Conservation (phyloP, 2,329 filamentous ascomycete species). For the Pseudogymnoascus sp. region DNA sequence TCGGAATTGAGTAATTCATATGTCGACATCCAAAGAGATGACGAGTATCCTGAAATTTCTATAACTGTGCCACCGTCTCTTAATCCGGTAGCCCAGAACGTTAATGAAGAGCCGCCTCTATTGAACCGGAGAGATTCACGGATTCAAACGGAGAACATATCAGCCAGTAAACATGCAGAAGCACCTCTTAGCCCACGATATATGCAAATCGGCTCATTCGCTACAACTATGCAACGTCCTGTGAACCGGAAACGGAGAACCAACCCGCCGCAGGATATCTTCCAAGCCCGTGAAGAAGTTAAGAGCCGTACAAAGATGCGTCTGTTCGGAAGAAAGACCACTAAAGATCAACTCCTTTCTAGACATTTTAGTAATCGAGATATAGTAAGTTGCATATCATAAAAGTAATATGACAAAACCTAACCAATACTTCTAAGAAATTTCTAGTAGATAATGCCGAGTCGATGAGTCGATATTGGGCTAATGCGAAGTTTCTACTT, state of each 20-base stretch:
- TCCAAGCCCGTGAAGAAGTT: neutral
- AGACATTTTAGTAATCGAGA: conserved; percentile 16
- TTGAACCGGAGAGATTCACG: neutral
- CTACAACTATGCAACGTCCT: neutral
- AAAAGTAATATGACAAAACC: neutral
- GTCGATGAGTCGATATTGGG: conserved; percentile 24
- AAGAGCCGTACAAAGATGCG: neutral
- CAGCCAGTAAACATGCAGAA: neutral
- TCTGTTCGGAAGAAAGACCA: neutral
- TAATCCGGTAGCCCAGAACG: neutral
- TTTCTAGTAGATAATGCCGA: conserved; percentile 28
- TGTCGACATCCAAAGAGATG: neutral
- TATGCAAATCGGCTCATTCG: no score
- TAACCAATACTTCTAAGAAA: conserved; percentile 15
- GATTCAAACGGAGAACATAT: neutral
- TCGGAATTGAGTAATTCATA: neutral
- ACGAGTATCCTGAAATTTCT: neutral
- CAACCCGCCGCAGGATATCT: neutral
- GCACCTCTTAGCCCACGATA: neutral
- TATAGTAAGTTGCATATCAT: conserved; percentile 11
- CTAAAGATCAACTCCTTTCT: neutral
- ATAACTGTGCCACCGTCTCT: neutral
- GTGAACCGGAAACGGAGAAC: neutral
- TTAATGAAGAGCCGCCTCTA: no score
- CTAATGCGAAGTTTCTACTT: conserved; percentile 21